These are phyloP conservation scores for Aciculoconidium aculeatum DNA, from an alignment of 805 yeast species.

Conservation along the genomic window DNA sequence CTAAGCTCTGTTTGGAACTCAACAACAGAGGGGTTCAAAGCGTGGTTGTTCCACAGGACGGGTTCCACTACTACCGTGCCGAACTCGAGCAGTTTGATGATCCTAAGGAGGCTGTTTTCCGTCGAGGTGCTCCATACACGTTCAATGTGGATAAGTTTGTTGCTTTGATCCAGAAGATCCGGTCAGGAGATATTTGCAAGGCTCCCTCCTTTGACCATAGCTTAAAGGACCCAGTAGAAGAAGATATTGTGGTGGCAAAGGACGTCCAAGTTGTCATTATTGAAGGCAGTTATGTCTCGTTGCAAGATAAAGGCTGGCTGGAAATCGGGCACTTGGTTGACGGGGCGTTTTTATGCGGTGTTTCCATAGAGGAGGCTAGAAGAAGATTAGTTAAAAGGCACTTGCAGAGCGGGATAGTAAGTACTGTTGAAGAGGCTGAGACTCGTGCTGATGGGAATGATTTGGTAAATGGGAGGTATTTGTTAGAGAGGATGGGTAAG, in stretches of 20 bases:
- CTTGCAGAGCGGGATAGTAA: conserved; percentile 16
- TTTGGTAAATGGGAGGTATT: conserved; percentile 52
- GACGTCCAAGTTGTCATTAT: conserved; percentile 15
- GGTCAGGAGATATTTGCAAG: conserved; percentile 13
- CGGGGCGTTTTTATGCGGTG: conserved; percentile 16
- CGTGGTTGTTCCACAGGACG: conserved; percentile 34
- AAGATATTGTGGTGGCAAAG: conserved; percentile 15
- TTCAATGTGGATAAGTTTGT: conserved; percentile 52
- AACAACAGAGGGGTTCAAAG: conserved; percentile 12
- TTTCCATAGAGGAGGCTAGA: conserved; percentile 10
- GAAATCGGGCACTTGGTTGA: conserved; percentile 13
- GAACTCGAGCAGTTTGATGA: conserved; percentile 41
- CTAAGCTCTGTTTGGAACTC: conserved; percentile 31
- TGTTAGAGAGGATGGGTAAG: conserved; percentile 12
- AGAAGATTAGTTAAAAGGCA: conserved; percentile 18
- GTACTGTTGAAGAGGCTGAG: conserved; percentile 42
- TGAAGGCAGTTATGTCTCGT: conserved; percentile 23
- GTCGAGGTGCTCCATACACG: conserved; percentile 84
- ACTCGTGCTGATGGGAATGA: conserved; percentile 53
- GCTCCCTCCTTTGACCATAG: conserved; percentile 25
- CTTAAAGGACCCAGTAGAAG: conserved; percentile 20
- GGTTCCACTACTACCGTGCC: conserved; percentile 30
- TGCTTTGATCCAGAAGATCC: conserved; percentile 6
- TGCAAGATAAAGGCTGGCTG: conserved; percentile 17
- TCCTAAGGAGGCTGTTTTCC: conserved; percentile 48